phyloP scores from a whole-genome alignment of 2,329 filamentous ascomycete species.

The Sporothrix sp. region DNA sequence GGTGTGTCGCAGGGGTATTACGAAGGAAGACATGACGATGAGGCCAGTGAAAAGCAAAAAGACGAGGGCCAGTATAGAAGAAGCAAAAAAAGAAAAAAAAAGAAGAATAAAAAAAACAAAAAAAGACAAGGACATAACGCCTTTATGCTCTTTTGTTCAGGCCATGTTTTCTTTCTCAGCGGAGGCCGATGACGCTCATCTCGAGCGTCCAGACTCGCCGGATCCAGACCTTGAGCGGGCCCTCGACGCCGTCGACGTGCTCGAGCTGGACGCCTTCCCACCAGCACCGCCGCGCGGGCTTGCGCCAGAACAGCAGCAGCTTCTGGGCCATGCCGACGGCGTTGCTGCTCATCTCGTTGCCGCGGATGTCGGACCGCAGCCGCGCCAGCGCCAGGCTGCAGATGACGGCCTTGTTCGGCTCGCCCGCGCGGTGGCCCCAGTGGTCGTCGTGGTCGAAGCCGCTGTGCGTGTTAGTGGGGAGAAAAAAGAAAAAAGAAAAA shows the following conservation, averaged over 20 bases:
- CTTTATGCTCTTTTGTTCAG: neutral
- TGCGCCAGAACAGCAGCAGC: constrained; percentile 93
- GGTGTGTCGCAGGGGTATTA: no score
- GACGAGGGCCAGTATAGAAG: neutral
- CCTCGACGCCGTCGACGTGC: constrained; percentile 80
- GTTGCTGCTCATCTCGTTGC: constrained; percentile 62
- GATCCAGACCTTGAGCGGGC: constrained; percentile 96
- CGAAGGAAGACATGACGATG: neutral
- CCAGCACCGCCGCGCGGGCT: constrained; percentile 93
- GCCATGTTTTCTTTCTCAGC: constrained; percentile 31
- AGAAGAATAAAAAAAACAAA: neutral
- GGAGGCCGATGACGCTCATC: constrained; percentile 88
- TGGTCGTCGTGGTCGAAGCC: constrained; percentile 92
- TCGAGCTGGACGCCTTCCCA: constrained; percentile 96
- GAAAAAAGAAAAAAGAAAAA: constrained; percentile 21
- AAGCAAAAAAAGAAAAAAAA: neutral
- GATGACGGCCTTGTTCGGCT: constrained; percentile 96
- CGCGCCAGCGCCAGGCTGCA: constrained; percentile 91
- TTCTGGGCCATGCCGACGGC: constrained; percentile 98
- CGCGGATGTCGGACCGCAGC: constrained; percentile 83
- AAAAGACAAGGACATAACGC: neutral
- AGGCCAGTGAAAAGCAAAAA: neutral
- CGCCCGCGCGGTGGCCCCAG: constrained; percentile 95
- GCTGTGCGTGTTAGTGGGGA: constrained; percentile 40
- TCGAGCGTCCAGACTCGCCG: constrained; percentile 95